A percentile compares a stretch with the other conserved stretches of the same genome.
phyloP scores from a whole-genome alignment of 495 filamentous ascomycete genomes.

The Xanthoparmelia taractica region DNA sequence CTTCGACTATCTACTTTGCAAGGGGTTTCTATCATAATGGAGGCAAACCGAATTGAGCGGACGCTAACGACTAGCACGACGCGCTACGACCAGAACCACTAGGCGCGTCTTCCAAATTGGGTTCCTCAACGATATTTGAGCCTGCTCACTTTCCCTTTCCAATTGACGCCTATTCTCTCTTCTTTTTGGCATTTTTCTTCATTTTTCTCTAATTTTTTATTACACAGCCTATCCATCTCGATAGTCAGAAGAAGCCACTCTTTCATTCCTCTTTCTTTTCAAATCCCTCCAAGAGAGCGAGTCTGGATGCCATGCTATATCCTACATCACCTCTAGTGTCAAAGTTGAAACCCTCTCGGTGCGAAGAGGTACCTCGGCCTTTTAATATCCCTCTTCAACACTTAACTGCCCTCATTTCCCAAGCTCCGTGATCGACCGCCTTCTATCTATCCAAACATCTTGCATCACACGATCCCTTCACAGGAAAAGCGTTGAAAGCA shows the following conservation, averaged over 20 bases:
- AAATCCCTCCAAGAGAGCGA: conserved; percentile 3
- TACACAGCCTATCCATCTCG: not conserved
- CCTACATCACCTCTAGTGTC: not conserved
- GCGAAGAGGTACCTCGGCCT: not conserved
- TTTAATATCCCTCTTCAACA: not conserved
- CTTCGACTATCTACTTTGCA: too few relatives aligned
- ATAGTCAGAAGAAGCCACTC: not conserved
- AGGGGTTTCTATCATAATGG: too few relatives aligned
- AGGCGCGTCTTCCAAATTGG: conserved; percentile 10
- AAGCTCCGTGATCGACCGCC: not conserved
- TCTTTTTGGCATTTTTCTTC: too few relatives aligned
- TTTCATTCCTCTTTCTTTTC: not conserved
- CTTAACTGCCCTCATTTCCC: not conserved
- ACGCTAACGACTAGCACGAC: conserved; percentile 1
- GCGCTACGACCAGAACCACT: not conserved
- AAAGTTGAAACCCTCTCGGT: not conserved
- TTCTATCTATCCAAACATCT: not conserved
- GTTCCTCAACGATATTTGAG: not conserved
- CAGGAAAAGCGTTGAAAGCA: conserved; percentile 4
- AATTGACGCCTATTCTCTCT: conserved; percentile 1
- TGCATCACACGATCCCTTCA: not conserved
- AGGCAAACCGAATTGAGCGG: not conserved
- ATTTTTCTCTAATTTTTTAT: too few relatives aligned
- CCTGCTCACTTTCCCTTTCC: not conserved
- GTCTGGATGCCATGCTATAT: not conserved